phyloP scores from a whole-genome alignment of 2,329 filamentous ascomycete species.

The Teratosphaeria pseudoeucalypti region DNA sequence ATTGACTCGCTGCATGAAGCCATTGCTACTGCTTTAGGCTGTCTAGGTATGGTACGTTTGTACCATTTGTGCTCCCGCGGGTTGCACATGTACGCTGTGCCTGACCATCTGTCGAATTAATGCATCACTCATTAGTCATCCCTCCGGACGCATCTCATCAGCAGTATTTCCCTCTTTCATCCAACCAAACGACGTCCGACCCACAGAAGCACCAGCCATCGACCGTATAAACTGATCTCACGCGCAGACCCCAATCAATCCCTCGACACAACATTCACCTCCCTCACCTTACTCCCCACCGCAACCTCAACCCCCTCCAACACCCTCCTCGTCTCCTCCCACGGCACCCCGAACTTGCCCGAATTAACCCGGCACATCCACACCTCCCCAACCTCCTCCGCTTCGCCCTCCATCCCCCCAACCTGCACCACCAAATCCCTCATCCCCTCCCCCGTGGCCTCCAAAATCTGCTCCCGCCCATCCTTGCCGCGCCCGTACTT shows the following conservation, averaged over 20 bases:
- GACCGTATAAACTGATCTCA: neutral
- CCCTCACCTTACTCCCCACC: constrained; percentile 4
- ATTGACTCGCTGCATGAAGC: neutral
- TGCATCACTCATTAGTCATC: too few species aligned
- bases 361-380: constrained; percentile 41
- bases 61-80: too few species aligned
- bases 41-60: too few species aligned
- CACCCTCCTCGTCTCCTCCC: constrained; percentile 38
- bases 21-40: too few species aligned
- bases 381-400: constrained; percentile 10
- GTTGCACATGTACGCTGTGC: too few species aligned
- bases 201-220: too few species aligned
- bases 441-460: constrained; percentile 40
- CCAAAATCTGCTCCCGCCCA: constrained; percentile 34
- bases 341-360: constrained; percentile 46
- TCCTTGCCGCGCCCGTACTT: constrained; percentile 38
- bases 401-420: constrained; percentile 7
- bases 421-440: constrained; percentile 38
- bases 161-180: neutral
- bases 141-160: neutral
- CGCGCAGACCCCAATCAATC: neutral
- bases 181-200: too few species aligned
- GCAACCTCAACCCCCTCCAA: constrained; percentile 30
- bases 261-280: constrained; percentile 12
- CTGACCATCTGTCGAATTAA: too few species aligned